These are phyloP conservation scores for Dacryopinax primogenitus DNA, from an alignment of 768 basidiomycete genomes.

Conservation along the genomic window DNA sequence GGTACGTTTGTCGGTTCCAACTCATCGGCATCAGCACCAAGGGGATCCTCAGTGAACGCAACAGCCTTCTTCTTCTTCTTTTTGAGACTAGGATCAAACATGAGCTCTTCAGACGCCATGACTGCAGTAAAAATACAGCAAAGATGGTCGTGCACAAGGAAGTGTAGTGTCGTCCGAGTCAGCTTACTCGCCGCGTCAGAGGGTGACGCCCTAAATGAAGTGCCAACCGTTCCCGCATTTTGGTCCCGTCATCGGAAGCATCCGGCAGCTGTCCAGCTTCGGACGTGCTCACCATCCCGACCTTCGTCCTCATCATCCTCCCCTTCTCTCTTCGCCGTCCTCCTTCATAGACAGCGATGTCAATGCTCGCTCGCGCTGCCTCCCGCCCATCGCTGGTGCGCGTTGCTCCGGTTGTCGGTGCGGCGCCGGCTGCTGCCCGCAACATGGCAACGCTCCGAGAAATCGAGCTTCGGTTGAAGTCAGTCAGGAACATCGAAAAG, in stretches of 20 bases:
- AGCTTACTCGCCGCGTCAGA: background rate
- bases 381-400: constrained; percentile 34
- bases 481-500: constrained; percentile 97
- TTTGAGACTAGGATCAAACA: constrained; percentile 74
- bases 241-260: background rate
- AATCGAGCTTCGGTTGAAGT: constrained; percentile 91
- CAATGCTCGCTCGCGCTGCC: constrained; percentile 41
- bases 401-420: constrained; percentile 27
- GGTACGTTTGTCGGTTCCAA: background rate
- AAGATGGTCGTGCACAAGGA: background rate
- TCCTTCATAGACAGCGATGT: constrained; percentile 5
- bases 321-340: background rate
- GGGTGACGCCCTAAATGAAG: background rate
- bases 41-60: constrained; percentile 71
- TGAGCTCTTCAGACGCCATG: constrained; percentile 57
- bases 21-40: constrained; percentile 65
- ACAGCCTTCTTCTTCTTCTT: constrained; percentile 61
- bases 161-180: background rate
- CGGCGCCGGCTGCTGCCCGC: constrained; percentile 41
- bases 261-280: constrained; percentile 1
- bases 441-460: constrained; percentile 97
- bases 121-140: constrained; percentile 14
- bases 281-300: background rate
- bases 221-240: background rate
- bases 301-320: constrained; percentile 5